phyloP scores from a whole-genome alignment of 768 basidiomycete genomes.

The Stropharia rugosoannulata region DNA sequence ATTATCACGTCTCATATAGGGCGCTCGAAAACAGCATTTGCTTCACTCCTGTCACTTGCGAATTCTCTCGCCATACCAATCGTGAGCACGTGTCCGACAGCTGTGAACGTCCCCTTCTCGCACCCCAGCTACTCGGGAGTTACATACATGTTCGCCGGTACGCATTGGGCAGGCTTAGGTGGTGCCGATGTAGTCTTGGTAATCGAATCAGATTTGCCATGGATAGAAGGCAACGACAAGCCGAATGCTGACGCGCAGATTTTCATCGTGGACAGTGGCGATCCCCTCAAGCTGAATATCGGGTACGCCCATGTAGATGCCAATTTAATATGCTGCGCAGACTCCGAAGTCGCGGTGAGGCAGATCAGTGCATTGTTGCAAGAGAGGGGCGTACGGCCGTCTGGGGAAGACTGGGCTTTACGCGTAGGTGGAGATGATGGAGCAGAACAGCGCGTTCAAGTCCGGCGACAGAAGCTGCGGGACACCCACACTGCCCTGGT shows the following conservation, averaged over 20 bases:
- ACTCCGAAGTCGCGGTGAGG: conserved; percentile 47
- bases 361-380: conserved; percentile 43
- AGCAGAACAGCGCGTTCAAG: conserved; percentile 1
- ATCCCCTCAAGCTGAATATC: conserved; percentile 52
- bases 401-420: conserved; percentile 6
- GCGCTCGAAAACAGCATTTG: conserved; percentile 47
- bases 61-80: conserved; percentile 54
- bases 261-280: conserved; percentile 61
- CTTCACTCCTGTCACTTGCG: conserved; percentile 46
- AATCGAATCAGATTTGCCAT: conserved; percentile 66
- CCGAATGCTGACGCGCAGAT: conserved; percentile 46
- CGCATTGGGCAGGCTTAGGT: conserved; percentile 46
- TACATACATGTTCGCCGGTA: conserved; percentile 45
- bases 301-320: conserved; percentile 57
- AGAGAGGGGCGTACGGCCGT: conserved; percentile 21
- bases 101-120: conserved; percentile 53
- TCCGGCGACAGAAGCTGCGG: conserved; percentile 20
- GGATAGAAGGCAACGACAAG: conserved; percentile 51
- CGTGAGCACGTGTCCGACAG: conserved; percentile 47
- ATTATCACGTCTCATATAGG: conserved; percentile 67
- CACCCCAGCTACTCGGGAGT: conserved; percentile 55
- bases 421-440: neutral
- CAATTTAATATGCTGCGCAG: conserved; percentile 57
- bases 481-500: conserved; percentile 15
- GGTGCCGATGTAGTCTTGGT: conserved; percentile 63